Evolutionary conservation across 257 asterid species (phyloP), one percentile per base, ranked within the genome.

Genomic region (Voacanga thouarsii): DNA sequence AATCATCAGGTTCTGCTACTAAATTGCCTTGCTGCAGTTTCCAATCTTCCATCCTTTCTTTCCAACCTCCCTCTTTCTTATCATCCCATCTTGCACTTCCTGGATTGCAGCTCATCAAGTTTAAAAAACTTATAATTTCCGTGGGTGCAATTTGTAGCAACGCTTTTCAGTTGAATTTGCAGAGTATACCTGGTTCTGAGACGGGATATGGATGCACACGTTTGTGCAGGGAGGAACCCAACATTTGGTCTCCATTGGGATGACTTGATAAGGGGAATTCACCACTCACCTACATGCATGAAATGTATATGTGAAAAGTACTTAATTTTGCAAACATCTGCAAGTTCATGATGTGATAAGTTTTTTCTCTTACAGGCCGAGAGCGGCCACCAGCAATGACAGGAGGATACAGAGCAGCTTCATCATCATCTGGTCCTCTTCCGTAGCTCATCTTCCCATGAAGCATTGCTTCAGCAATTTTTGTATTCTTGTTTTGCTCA

Each of bases 381-480:
- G 97, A 89, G 71, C 96, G 94, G 75, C 84, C 85, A 49, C 98
- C 97, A 15, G 97, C 82, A 56, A 92, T 91, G 75, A 94, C 91
- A 10, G 90, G 94, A n/a, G 94, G 97, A 74, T 94, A 92, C 4
- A 86, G 94, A n/a, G 86, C 74, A 23, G 82, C 82, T 26, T 92
- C 99, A 44, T 89, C 94, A 50, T 92, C 97, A 49, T 92, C 97
- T 28, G 88, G 93, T 80, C 99, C 97, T 88, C 99, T 86, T 75
- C 99, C 99, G 71, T 91, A 91, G 75, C 95, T 94, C 99, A 94
- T 94, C 87, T 94, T 94, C 28, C 99, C 99, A 80, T 94, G 97
- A 72, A 94, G 99, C 89, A 94, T 87, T 76, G 96, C 89, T 82
- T 94, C 99, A 49, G 86, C 97, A 50, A 92, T 84, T 24, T 81